Percentiles rank a stretch among this genome's conserved stretches.
These are phyloP conservation scores for Lithohypha guttulata DNA, from an alignment of 2,329 filamentous ascomycete species.

Conservation along the genomic window DNA sequence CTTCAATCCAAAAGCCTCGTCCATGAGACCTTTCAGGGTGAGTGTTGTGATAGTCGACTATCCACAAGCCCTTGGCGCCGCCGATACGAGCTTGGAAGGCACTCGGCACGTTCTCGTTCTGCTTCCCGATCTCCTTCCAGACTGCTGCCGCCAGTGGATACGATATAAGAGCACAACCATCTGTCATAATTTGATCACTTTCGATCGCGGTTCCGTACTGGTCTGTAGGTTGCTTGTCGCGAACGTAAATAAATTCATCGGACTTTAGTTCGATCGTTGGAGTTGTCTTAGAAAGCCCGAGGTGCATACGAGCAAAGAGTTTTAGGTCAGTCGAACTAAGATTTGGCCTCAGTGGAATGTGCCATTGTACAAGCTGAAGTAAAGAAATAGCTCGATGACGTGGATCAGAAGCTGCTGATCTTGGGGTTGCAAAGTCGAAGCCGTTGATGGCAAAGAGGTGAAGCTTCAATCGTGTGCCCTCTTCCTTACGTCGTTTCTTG, in stretches of 20 bases:
- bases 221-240: slow-evolving; percentile 21
- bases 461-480: slow-evolving; percentile 23
- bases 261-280: slow-evolving; percentile 29
- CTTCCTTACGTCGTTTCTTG: slow-evolving; percentile 20
- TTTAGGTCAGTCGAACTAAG: slow-evolving; percentile 32
- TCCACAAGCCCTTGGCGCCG: slow-evolving; percentile 53
- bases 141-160: slow-evolving; percentile 38
- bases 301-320: slow-evolving; percentile 33
- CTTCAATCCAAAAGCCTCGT: slow-evolving; percentile 42
- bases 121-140: slow-evolving; percentile 33
- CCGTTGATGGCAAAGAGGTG: slow-evolving; percentile 37
- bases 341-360: slow-evolving; percentile 31
- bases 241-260: slow-evolving; percentile 28
- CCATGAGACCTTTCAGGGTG: slow-evolving; percentile 22
- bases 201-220: not conserved
- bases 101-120: slow-evolving; percentile 34
- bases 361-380: slow-evolving; percentile 35
- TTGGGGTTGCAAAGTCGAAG: slow-evolving; percentile 21
- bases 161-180: slow-evolving; percentile 47
- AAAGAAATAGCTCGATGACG: slow-evolving; percentile 27
- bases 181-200: slow-evolving; percentile 32
- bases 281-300: slow-evolving; percentile 36
- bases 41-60: slow-evolving; percentile 33
- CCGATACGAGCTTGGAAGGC: slow-evolving; percentile 48
- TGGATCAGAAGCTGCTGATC: slow-evolving; percentile 9